These are phyloP conservation scores for Pugionium cornutum DNA, from an alignment of 345 rosid species.

Conservation along the genomic window DNA sequence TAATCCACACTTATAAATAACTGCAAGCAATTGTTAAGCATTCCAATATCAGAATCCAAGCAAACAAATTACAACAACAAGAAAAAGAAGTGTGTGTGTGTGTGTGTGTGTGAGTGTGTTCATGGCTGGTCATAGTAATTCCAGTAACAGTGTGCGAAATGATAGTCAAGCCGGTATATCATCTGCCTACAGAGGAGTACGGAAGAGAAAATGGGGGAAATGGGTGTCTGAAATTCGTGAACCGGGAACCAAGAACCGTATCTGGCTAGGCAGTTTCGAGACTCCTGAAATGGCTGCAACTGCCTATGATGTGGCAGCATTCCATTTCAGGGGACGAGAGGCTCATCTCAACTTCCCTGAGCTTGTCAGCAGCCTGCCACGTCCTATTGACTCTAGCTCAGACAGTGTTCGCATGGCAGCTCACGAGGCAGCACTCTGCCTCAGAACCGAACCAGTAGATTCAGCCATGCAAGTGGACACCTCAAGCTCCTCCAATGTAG, in stretches of 20 bases:
- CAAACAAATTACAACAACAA: slow-evolving; percentile 6
- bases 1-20: slow-evolving; percentile 37
- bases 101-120: slow-evolving; percentile 13
- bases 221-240: slow-evolving; percentile 97
- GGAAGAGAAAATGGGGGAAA: slow-evolving; percentile 93
- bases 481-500: slow-evolving; percentile 31
- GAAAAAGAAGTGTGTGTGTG: neutral
- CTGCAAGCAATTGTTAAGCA: slow-evolving; percentile 8
- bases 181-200: slow-evolving; percentile 65
- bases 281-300: slow-evolving; percentile 94
- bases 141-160: neutral
- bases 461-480: slow-evolving; percentile 30
- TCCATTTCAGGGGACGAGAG: slow-evolving; percentile 69
- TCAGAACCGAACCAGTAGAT: slow-evolving; percentile 30
- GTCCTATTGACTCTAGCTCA: slow-evolving; percentile 60
- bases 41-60: slow-evolving; percentile 29
- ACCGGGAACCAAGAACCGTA: slow-evolving; percentile 79
- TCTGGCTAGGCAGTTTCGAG: slow-evolving; percentile 92
- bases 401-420: slow-evolving; percentile 80
- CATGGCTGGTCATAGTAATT: slow-evolving; percentile 34
- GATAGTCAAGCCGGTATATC: slow-evolving; percentile 32
- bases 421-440: slow-evolving; percentile 57
- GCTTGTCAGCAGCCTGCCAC: slow-evolving; percentile 51
- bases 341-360: slow-evolving; percentile 87
- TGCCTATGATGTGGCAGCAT: slow-evolving; percentile 87